phyloP scores from a whole-genome alignment of 306 rosid species.

The Vachellia pachyceras region DNA sequence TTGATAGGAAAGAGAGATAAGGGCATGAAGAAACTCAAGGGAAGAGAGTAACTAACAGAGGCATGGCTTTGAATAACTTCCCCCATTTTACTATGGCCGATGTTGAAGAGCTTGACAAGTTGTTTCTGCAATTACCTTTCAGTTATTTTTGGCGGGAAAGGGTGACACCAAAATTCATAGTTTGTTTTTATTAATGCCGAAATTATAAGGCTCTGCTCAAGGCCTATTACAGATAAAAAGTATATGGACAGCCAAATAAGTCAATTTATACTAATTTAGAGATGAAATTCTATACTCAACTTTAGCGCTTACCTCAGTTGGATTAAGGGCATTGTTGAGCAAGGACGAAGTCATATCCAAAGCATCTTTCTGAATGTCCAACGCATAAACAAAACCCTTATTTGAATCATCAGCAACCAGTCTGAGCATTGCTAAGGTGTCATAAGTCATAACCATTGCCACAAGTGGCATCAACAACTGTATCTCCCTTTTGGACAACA shows the following conservation, averaged over 20 bases:
- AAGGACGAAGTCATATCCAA: constrained; percentile 61
- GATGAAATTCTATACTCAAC: constrained; percentile 12
- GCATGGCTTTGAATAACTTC: constrained; percentile 64
- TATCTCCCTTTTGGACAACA: constrained; percentile 74
- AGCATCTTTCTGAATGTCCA: constrained; percentile 85
- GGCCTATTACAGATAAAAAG: not conserved
- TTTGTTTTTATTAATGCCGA: not conserved
- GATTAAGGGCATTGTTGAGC: constrained; percentile 59
- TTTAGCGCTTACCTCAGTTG: constrained; percentile 55
- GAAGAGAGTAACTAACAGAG: constrained; percentile 60
- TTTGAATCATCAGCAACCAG: constrained; percentile 78
- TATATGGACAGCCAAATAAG: not conserved
- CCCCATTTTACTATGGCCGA: constrained; percentile 88
- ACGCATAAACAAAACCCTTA: constrained; percentile 65
- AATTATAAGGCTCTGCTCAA: constrained; percentile 11
- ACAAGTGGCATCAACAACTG: constrained; percentile 87
- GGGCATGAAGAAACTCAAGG: constrained; percentile 24
- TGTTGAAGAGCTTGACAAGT: constrained; percentile 64
- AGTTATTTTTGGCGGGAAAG: constrained; percentile 25
- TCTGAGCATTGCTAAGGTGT: constrained; percentile 77
- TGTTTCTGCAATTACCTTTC: constrained; percentile 64
- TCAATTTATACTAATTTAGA: not conserved
- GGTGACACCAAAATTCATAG: constrained; percentile 20
- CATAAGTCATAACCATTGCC: constrained; percentile 88
- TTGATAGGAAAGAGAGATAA: not conserved